Percentiles rank a stretch among this genome's conserved stretches.
These are phyloP conservation scores for Apium graveolens DNA, from an alignment of 129 eudicot genomes.

Conservation along the genomic window DNA sequence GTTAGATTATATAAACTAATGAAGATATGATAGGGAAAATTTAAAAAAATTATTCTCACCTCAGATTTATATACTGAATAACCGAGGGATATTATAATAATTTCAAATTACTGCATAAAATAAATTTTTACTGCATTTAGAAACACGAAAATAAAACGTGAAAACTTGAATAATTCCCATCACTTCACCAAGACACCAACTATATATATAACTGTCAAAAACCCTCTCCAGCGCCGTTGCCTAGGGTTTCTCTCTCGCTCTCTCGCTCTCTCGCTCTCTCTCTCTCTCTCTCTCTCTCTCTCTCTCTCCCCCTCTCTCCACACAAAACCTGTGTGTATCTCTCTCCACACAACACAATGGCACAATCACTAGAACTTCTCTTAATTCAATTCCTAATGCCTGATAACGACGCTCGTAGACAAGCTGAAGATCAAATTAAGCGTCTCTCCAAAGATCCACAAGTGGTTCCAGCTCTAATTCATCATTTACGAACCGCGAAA, in stretches of 20 bases:
- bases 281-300: no score
- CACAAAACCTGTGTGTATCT: background rate
- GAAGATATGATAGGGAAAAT: no score
- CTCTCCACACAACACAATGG: slow-evolving; percentile 35
- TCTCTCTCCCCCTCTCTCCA: background rate
- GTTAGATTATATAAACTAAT: no score
- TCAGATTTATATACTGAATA: no score
- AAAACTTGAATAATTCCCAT: no score
- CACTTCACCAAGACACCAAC: no score
- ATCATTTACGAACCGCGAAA: slow-evolving; percentile 93
- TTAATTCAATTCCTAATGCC: slow-evolving; percentile 93
- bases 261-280: no score
- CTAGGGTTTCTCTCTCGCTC: slow-evolving; percentile 13
- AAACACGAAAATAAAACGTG: no score
- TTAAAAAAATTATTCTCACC: no score
- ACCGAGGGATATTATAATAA: no score
- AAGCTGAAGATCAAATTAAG: slow-evolving; percentile 98
- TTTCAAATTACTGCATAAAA: no score
- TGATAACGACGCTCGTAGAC: slow-evolving; percentile 91
- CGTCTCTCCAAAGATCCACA: slow-evolving; percentile 91
- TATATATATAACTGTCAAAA: slow-evolving; percentile 22
- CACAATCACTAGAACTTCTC: slow-evolving; percentile 81
- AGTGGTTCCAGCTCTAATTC: slow-evolving; percentile 85
- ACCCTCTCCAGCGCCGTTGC: background rate
- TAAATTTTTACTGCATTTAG: no score